Evolutionary conservation across 371 early-diverging fungal species (phyloP), one percentile per base, ranked within the genome.

Genomic region (Mortierella sp.): DNA sequence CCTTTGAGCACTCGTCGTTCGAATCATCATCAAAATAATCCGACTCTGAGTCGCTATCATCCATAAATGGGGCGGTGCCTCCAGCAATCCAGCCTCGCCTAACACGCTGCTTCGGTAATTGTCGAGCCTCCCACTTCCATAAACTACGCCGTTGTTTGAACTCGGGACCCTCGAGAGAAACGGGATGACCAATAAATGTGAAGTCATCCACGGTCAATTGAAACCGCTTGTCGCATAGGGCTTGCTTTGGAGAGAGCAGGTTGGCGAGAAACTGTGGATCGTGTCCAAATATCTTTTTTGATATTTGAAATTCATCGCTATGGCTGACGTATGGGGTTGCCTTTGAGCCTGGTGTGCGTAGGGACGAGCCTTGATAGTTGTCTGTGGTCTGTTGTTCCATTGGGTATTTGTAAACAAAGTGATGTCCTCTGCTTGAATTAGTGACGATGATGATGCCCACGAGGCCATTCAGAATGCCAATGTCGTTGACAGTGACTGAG

Each of bases 171-270:
- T 87, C 66, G 5, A 90, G 67, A 43, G 86, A 87, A 23, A 90
- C 88, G 2, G 91, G 91, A 66, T 90, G 91, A 0, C 91, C 92
- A 28, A 96, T 89, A 87, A 95, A 94, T 0, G 91, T 91, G 63
- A 94, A 47, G 57, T 92, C 91, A 64, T 96, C 93, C 32, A 96
- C 89, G 17, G 89, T 86, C n/a, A 96, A 85, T 71, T 93, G 93
- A 75, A 96, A 96, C 60, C 89, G 87, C 31, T 87, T 83, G 79
- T 93, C 93, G 67, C 94, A 90, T 3, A 94, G 83, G 6, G 91
- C 85, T 10, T 85, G 76, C 83, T 90, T 93, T 9, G 96, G 96
- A 0, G 94, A 90, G 9, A 96, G 85, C 7, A 94, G 29, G 65
- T 93, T 91, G 9, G 94, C 92, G 26, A 94, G 86, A 63, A 92